These are phyloP conservation scores for Talaromyces pinophilus DNA, from an alignment of 2,329 filamentous ascomycete genomes.

Conservation along the genomic window DNA sequence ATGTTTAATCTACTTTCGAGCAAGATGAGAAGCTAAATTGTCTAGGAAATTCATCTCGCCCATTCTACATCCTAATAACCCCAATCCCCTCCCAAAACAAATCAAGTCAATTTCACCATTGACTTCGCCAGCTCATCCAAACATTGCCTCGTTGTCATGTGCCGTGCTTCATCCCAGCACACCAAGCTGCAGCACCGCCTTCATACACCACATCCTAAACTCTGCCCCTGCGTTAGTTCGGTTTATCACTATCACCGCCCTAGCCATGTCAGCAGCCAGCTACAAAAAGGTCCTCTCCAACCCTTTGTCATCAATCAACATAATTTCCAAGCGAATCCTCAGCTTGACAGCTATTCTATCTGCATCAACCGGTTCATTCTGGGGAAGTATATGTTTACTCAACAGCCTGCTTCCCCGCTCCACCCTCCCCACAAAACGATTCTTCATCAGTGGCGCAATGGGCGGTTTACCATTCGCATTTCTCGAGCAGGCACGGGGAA, in stretches of 20 bases:
- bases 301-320: constrained; percentile 67
- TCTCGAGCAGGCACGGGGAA: constrained; percentile 56
- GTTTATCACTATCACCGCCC: constrained; percentile 68
- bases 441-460: constrained; percentile 84
- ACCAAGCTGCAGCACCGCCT: constrained; percentile 84
- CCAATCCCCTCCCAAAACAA: constrained; percentile 58
- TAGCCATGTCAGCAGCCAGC: constrained; percentile 65
- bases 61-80: constrained; percentile 75
- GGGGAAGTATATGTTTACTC: constrained; percentile 89
- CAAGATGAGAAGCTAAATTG: constrained; percentile 8
- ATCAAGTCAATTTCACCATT: constrained; percentile 73
- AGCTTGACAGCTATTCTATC: constrained; percentile 76
- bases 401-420: constrained; percentile 73
- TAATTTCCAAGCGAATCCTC: constrained; percentile 68
- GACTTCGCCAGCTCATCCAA: constrained; percentile 80
- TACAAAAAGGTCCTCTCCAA: constrained; percentile 68
- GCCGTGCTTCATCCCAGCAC: constrained; percentile 84
- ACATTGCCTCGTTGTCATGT: constrained; percentile 82
- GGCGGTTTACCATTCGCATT: constrained; percentile 80
- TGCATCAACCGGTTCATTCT: constrained; percentile 79
- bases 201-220: constrained; percentile 81
- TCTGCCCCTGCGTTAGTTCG: constrained; percentile 78
- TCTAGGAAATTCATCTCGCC: constrained; percentile 74
- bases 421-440: constrained; percentile 77
- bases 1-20: constrained; percentile 42